phyloP scores from a whole-genome alignment of 495 filamentous ascomycete species.

The Penicillium steckii region DNA sequence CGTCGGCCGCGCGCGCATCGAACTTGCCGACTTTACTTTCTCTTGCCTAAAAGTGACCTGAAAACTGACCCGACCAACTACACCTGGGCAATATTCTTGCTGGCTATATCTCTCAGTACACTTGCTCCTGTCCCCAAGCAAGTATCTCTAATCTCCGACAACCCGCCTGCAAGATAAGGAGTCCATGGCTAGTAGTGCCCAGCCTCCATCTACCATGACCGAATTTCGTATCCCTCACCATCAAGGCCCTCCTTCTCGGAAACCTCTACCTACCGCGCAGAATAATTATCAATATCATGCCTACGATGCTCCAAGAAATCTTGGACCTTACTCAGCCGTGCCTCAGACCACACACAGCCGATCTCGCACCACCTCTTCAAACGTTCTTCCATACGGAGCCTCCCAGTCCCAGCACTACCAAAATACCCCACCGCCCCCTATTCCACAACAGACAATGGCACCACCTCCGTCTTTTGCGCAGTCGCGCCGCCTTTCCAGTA shows the following conservation, averaged over 20 bases:
- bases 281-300: slow-evolving; percentile 33
- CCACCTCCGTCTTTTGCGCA: slow-evolving; percentile 35
- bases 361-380: slow-evolving; percentile 61
- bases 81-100: not conserved
- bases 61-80: too few species aligned
- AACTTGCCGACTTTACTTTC: slow-evolving; percentile 8
- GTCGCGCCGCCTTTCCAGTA: slow-evolving; percentile 67
- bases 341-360: slow-evolving; percentile 47
- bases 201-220: slow-evolving; percentile 39
- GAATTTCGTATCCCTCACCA: slow-evolving; percentile 44
- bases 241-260: slow-evolving; percentile 35
- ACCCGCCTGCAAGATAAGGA: slow-evolving; percentile 2
- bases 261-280: slow-evolving; percentile 30
- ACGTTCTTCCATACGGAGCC: slow-evolving; percentile 48
- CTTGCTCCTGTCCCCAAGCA: slow-evolving; percentile 2
- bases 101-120: not conserved
- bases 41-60: slow-evolving; percentile 4
- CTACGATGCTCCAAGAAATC: slow-evolving; percentile 30
- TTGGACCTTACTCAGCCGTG: slow-evolving; percentile 30
- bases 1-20: slow-evolving; percentile 27
- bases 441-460: slow-evolving; percentile 29
- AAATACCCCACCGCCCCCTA: slow-evolving; percentile 19
- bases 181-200: slow-evolving; percentile 32
- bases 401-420: slow-evolving; percentile 27
- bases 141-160: not conserved